These are phyloP conservation scores for Wickerhamomyces mucosus DNA, from an alignment of 805 yeast species.

Conservation along the genomic window DNA sequence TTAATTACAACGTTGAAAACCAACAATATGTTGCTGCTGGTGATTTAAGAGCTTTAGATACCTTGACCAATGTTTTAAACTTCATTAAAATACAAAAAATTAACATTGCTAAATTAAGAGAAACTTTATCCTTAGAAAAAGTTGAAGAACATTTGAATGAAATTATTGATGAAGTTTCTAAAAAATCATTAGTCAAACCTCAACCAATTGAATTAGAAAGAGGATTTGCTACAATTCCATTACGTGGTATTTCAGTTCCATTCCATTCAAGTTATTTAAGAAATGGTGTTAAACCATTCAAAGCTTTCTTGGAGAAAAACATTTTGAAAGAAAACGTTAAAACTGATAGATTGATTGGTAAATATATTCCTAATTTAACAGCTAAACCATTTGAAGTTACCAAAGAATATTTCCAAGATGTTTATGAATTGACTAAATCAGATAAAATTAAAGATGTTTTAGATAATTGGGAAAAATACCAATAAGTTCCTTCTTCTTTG, in stretches of 20 bases:
- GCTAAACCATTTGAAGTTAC: conserved; percentile 95
- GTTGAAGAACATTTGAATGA: conserved; percentile 83
- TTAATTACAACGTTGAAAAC: conserved; percentile 95
- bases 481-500: no score
- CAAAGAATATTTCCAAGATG: conserved; percentile 95
- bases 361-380: conserved; percentile 97
- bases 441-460: conserved; percentile 83
- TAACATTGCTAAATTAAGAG: conserved; percentile 82
- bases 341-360: conserved; percentile 86
- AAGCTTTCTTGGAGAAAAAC: conserved; percentile 93
- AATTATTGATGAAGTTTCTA: conserved; percentile 78
- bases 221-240: conserved; percentile 97
- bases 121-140: conserved; percentile 73
- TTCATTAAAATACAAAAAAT: conserved; percentile 90
- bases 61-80: conserved; percentile 87
- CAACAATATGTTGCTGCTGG: conserved; percentile 99
- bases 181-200: conserved; percentile 75
- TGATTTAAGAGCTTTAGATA: conserved; percentile 91
- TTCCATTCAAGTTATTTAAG: conserved; percentile 98
- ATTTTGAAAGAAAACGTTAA: conserved; percentile 91
- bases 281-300: conserved; percentile 98
- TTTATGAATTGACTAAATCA: conserved; percentile 82
- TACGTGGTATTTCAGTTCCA: conserved; percentile 98
- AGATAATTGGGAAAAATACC: conserved; percentile 92
- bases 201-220: conserved; percentile 97